Evolutionary conservation across 2,329 filamentous ascomycete species (phyloP), one percentile per base, ranked within the genome.

Genomic region (Cytospora chrysosperma): DNA sequence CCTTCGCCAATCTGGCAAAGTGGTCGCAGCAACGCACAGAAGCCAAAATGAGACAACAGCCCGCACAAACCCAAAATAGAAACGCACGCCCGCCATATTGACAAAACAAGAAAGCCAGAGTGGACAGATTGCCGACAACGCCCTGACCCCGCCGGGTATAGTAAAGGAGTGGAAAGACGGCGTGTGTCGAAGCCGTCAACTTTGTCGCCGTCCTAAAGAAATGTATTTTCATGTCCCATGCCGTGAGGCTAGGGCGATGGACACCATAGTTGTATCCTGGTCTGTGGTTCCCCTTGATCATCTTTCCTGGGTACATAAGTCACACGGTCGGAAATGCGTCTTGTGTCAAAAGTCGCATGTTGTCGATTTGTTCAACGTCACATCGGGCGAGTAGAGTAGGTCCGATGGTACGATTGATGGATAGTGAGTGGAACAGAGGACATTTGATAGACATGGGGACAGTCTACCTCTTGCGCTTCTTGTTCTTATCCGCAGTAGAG

Each of bases 381-480:
- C 26, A 28, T 28, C 27, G 27, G 30, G n/a, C 6, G 27, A 34
- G 51, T 37, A 34, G n/a, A 32, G 26, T 32, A 24, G 52, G 28
- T 34, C 34, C 37, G 37, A 21, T n/a, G 7, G 27, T 26, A n/a
- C 40, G 34, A 26, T n/a, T 10, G 37, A n/a, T 61, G 10, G 34
- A 17, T n/a, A 27, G 12, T 26, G 37, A n/a, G n/a, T 32, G 27
- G 13, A 12, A 28, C 37, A n/a, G n/a, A 32, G 21, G 34, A 24
- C 8, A 54, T 5, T 12, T 30, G 1, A 27, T 37, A 32, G 6
- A 37, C 58, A 27, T 24, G 37, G 3, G 21, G 27, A 13, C 51
- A 15, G 50, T 59, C 67, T 79, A 87, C 77, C 85, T 78, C 78
- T 87, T 87, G 65, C 85, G 82, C 77, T 87, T 87, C 78, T 86